Evolutionary conservation across 2,329 filamentous ascomycete genomes (phyloP).

Genomic region (Elsinoe batatas): DNA sequence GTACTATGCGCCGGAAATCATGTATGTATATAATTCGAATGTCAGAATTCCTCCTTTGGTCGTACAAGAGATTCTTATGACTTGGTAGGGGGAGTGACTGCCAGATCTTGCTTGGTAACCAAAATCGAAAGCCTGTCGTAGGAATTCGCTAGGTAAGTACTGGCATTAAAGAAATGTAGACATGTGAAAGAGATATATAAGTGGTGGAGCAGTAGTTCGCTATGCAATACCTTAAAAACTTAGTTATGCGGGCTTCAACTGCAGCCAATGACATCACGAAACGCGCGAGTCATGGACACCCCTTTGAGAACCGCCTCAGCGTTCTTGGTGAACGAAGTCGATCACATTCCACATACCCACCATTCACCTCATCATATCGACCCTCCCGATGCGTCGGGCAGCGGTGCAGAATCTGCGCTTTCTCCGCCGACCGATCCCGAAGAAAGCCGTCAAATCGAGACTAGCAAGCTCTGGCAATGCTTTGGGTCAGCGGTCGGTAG

Average conservation of each 20-base stretch:
- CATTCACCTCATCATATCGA: background rate
- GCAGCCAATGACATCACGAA: slow-evolving; percentile 3
- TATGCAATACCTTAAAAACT: too few relatives aligned
- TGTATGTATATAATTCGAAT: too few relatives aligned
- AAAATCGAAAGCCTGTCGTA: too few relatives aligned
- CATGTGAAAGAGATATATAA: background rate
- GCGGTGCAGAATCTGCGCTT: slow-evolving; percentile 58
- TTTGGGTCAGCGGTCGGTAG: slow-evolving; percentile 36
- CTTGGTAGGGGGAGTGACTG: too few relatives aligned
- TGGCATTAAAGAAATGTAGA: too few relatives aligned
- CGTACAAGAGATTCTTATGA: too few relatives aligned
- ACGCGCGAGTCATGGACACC: background rate
- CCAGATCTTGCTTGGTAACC: too few relatives aligned
- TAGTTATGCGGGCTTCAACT: background rate
- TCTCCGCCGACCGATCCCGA: slow-evolving; percentile 54
- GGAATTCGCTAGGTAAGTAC: too few relatives aligned
- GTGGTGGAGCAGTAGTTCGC: too few relatives aligned
- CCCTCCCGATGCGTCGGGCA: slow-evolving; percentile 60
- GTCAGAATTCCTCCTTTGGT: too few relatives aligned
- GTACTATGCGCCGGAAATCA: too few relatives aligned
- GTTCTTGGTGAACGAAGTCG: background rate
- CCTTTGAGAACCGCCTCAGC: background rate
- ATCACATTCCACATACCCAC: background rate
- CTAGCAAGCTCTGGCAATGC: slow-evolving; percentile 33
- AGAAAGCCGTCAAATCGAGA: slow-evolving; percentile 47